phyloP scores from a whole-genome alignment of 495 filamentous ascomycete species.

The Xylaria telfairii region DNA sequence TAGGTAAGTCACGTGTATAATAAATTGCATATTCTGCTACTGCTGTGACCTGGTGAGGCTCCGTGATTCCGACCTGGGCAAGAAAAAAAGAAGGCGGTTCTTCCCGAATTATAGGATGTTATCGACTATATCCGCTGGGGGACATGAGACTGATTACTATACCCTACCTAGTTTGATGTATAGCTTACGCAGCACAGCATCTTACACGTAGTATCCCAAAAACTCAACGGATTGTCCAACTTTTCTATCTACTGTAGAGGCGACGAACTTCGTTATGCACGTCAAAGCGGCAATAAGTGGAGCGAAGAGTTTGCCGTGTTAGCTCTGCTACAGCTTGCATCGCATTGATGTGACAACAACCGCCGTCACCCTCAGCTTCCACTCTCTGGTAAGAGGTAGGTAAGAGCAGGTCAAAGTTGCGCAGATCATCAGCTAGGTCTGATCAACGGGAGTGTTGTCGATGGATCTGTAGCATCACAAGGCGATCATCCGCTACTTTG shows the following conservation, averaged over 20 bases:
- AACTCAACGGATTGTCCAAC: not conserved
- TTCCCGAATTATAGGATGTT: slow-evolving; percentile 10
- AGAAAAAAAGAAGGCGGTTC: slow-evolving; percentile 8
- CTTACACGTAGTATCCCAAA: slow-evolving; percentile 3
- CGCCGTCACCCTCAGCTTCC: not conserved
- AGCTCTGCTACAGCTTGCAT: not conserved
- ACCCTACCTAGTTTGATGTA: not conserved
- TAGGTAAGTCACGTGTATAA: not conserved
- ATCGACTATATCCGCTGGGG: slow-evolving; percentile 1
- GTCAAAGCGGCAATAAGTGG: slow-evolving; percentile 13
- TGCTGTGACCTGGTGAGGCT: not conserved
- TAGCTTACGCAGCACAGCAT: slow-evolving; percentile 8
- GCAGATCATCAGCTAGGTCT: not conserved
- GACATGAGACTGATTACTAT: slow-evolving; percentile 8
- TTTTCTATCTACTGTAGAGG: too few relatives aligned
- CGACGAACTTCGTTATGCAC: not conserved
- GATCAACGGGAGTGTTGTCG: not conserved
- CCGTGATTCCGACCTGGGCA: not conserved
- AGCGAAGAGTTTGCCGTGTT: not conserved
- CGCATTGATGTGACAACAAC: not conserved
- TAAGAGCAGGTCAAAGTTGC: not conserved
- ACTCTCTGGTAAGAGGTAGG: not conserved
- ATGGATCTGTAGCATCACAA: not conserved
- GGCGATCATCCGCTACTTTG: slow-evolving; percentile 12
- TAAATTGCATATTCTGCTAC: not conserved